Evolutionary conservation across 208 protist species (phyloP).

Genomic region (Wallacemonas collosoma): DNA sequence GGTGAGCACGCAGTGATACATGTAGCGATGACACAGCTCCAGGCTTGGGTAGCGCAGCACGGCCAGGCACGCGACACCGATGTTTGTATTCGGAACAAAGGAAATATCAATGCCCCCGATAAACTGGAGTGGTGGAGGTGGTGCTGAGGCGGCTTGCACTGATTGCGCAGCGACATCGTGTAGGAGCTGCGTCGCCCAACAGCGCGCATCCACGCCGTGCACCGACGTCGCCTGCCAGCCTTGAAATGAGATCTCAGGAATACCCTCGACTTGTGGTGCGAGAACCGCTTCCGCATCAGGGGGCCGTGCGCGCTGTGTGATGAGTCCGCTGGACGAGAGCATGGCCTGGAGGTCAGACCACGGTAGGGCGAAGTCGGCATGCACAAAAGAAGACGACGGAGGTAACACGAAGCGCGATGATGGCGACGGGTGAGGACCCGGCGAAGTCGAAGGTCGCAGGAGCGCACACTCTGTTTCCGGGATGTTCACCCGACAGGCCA

Average conservation of each 20-base stretch:
- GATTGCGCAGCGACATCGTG: conserved; percentile 17
- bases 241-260: neutral
- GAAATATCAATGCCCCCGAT: conserved; percentile 83
- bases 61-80: conserved; percentile 69
- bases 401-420: neutral
- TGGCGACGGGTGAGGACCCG: neutral
- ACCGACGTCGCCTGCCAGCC: neutral
- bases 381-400: conserved; percentile 15
- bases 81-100: conserved; percentile 58
- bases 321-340: neutral
- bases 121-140: conserved; percentile 30
- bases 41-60: conserved; percentile 73
- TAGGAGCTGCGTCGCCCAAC: conserved; percentile 17
- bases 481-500: conserved; percentile 33
- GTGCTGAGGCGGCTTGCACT: conserved; percentile 4
- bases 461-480: conserved; percentile 25
- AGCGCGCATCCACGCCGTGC: neutral
- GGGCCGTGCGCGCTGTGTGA: neutral
- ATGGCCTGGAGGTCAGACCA: neutral
- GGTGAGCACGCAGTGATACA: conserved; percentile 61
- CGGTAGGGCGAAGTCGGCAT: conserved; percentile 23
- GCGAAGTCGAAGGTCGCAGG: neutral
- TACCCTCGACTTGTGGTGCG: neutral
- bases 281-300: neutral
- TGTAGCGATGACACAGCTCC: conserved; percentile 29